phyloP scores from a whole-genome alignment of 441 rosid genomes.

The Kokia cookei region DNA sequence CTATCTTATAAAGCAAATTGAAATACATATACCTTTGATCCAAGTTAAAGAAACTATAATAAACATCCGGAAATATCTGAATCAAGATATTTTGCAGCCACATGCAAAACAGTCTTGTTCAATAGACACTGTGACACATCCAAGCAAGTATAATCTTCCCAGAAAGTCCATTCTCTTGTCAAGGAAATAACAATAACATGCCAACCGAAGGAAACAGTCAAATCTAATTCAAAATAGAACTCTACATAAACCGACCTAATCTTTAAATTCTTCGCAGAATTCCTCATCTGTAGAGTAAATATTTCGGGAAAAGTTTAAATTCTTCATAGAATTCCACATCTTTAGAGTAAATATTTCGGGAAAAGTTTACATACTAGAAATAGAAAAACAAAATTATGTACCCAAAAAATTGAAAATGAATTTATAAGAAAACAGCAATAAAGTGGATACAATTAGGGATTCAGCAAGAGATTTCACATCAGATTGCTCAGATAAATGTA shows the following conservation, averaged over 20 bases:
- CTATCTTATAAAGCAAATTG: neutral
- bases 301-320: neutral
- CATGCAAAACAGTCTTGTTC: constrained; percentile 56
- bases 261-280: neutral
- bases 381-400: too few relatives aligned
- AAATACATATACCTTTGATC: constrained; percentile 43
- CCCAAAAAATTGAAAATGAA: too few relatives aligned
- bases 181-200: constrained; percentile 26
- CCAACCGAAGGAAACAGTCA: neutral
- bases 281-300: neutral
- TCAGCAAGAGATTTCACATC: constrained; percentile 35
- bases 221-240: neutral
- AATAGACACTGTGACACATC: constrained; percentile 74
- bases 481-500: constrained; percentile 28
- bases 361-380: neutral
- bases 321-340: neutral
- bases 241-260: neutral
- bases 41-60: constrained; percentile 45
- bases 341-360: neutral
- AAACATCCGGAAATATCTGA: constrained; percentile 40
- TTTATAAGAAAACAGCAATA: too few relatives aligned
- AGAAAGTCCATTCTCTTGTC: constrained; percentile 43
- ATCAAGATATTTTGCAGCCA: constrained; percentile 49
- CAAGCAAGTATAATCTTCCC: constrained; percentile 92
- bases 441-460: constrained; percentile 50